A percentile compares a stretch with the other conserved stretches of the same genome.
These are phyloP conservation scores for Exophiala phaeomuriformis DNA, from an alignment of 2,329 filamentous ascomycete genomes.

Conservation along the genomic window DNA sequence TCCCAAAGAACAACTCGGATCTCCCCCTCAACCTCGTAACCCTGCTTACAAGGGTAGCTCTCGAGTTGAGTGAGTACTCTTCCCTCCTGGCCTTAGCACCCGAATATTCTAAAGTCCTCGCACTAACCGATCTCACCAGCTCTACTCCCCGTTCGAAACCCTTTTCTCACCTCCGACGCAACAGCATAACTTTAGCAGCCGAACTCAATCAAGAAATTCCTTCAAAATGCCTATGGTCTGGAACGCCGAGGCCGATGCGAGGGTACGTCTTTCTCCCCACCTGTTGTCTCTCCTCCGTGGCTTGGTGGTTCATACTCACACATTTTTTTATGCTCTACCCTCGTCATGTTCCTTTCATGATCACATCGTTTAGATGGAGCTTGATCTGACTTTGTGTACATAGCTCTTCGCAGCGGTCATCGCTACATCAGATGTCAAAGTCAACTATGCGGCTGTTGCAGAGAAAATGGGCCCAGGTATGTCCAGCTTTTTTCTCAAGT, in stretches of 20 bases:
- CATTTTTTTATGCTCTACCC: too few relatives aligned
- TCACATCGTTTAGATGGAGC: too few relatives aligned
- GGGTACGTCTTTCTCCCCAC: conserved; percentile 6
- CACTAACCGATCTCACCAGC: too few relatives aligned
- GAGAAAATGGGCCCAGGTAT: conserved; percentile 9
- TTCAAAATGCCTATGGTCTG: conserved; percentile 20
- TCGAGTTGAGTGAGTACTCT: too few relatives aligned
- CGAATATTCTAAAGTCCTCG: too few relatives aligned
- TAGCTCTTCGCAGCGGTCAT: conserved; percentile 12
- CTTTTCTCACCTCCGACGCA: too few relatives aligned
- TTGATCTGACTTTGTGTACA: background rate
- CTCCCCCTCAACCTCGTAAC: background rate
- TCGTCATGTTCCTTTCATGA: background rate
- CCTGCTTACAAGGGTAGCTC: too few relatives aligned
- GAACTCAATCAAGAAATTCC: background rate
- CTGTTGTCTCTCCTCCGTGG: background rate
- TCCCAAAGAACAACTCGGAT: background rate
- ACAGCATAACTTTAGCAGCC: too few relatives aligned
- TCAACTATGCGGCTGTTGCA: conserved; percentile 6
- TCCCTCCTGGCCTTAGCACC: too few relatives aligned
- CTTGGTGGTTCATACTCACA: too few relatives aligned
- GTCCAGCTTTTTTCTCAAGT: background rate
- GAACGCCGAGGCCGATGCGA: conserved; percentile 14
- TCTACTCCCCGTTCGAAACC: too few relatives aligned
- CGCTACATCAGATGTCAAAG: conserved; percentile 5